Base-by-base conservation (phyloP, 805 yeast genomes). In the Myxozyma melibiosi region DNA sequence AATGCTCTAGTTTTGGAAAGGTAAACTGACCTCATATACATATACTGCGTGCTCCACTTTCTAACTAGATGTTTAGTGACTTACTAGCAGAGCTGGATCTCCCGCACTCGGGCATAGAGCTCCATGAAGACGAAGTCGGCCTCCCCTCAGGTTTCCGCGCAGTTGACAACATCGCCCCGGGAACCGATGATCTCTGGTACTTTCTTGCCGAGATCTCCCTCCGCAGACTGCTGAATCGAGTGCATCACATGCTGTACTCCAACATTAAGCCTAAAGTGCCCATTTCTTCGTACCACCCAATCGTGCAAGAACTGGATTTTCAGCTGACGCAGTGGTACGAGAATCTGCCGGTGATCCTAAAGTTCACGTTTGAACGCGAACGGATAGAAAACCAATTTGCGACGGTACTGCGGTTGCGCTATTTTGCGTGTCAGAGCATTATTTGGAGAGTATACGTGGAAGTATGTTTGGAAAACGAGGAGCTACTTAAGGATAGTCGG, bases 261-360 rank as follows among this genome's bases (percentile, higher is more conserved):
- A 47, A 41, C n/a, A 33, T 53, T 13, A 31, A 18, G 8, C 37
- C 25, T n/a, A 47, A 48, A 33, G 53, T 50, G 58, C 47, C 58
- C 7, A 45, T 57, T 8, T 53, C 61, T 9, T 22, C 58, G 14
- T 45, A 16, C 20, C 57, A 57, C 20, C 58, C 61, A 13, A 53
- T 57, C 25, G 61, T 57, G 13, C 42, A 57, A 33, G 58, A 57
- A 31, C 47, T 57, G 8, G 58, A 57, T 40, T 57, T 57, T 41
- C 61, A 57, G 41, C 49, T 57, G 7, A 53, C 41, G 7, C 61
- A 57, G 35, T 53, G 61, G 61, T 53, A 57, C 48, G 51, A 57
- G 25, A 45, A 40, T n/a, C 39, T 57, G 2, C 55, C 61, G 14
- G 16, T 41, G 2, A 18, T 20, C 9, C 27, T 57, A 4, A 27